Base-by-base conservation (phyloP, 495 filamentous ascomycete species). In the Podospora appendiculata region DNA sequence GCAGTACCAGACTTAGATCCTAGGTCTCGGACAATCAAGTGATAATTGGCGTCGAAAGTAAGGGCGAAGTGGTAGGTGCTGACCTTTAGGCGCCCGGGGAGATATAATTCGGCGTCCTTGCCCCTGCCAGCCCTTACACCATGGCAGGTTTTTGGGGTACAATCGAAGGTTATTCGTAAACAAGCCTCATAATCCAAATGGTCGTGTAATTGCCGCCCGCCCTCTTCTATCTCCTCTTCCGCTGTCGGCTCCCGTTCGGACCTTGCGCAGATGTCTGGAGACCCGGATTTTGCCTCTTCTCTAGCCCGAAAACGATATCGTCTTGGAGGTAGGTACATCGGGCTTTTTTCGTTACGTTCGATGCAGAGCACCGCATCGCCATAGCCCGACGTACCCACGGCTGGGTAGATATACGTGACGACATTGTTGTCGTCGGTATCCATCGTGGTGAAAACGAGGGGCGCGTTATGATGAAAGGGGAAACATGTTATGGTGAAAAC, bases 1-100 rank as follows among this genome's bases (percentile, higher is more conserved):
- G 42, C 17, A 34, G 41, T 53, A 4, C 51, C 51, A 4, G 4
- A 16, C 4, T 3, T 53, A 10, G 43, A 47, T 12, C 43, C 34
- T 17, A 53, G 35, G 43, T 53, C 51, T 33, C 36, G 19, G 32
- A 53, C 43, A 13, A 38, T 38, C n/a, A 53, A 34, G 36, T 17
- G 19, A 41, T 47, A 53, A 33, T 35, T 41, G 42, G 47, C 34
- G 41, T 53, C 34, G 34, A 53, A 53, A n/a, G 51, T 53, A 25
- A 41, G 43, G 33, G 51, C 43, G 43, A 53, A 53, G 43, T 53
- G 51, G 42, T 41, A 45, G 19, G 39, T 47, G 35, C 42, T 41
- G 19, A 53, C 43, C 32, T 17, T 39, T 10, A 12, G 42, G 42
- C 41, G 8, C 5, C 35, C 6, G 13, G 32, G 42, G 7, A 53